Percentiles rank a stretch among this genome's conserved stretches.
Conservation (phyloP, 139 green algal species). For the Coelastrella sp. region DNA sequence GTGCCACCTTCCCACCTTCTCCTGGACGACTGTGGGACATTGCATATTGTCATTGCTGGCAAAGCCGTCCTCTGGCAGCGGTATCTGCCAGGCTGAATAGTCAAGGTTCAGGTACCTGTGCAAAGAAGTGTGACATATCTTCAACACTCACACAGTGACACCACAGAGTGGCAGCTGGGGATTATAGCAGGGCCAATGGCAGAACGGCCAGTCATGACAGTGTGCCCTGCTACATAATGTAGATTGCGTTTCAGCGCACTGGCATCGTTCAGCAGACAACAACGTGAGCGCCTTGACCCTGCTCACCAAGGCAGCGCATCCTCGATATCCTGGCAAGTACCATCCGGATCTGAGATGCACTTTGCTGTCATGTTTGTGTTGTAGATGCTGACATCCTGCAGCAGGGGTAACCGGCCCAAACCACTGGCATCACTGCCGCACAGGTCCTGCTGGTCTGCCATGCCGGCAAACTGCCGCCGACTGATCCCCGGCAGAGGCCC, state of each 20-base stretch:
- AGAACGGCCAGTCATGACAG: too few species aligned
- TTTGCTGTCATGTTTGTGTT: constrained; percentile 29
- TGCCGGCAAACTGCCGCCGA: background rate
- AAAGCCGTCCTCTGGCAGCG: background rate
- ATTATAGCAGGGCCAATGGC: too few species aligned
- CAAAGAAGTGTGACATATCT: background rate
- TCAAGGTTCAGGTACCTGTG: constrained; percentile 27
- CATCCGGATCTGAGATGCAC: background rate
- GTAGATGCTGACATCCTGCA: constrained; percentile 11
- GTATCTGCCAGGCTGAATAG: background rate
- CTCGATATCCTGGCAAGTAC: background rate
- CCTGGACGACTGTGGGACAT: constrained; percentile 7
- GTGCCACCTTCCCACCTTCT: background rate
- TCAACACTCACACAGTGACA: too few species aligned
- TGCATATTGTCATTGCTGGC: constrained; percentile 12
- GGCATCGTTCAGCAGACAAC: background rate
- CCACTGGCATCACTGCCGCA: constrained; percentile 26
- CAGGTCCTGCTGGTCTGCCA: background rate
- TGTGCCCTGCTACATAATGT: background rate
- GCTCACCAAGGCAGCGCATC: constrained; percentile 34
- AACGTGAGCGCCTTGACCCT: background rate
- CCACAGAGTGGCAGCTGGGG: too few species aligned
- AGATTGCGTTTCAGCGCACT: background rate
- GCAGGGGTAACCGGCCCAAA: background rate
- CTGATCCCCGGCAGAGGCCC: constrained; percentile 17